Evolutionary conservation across 1,139 yeast species (phyloP).

Genomic region (Yamadazyma atlantica): DNA sequence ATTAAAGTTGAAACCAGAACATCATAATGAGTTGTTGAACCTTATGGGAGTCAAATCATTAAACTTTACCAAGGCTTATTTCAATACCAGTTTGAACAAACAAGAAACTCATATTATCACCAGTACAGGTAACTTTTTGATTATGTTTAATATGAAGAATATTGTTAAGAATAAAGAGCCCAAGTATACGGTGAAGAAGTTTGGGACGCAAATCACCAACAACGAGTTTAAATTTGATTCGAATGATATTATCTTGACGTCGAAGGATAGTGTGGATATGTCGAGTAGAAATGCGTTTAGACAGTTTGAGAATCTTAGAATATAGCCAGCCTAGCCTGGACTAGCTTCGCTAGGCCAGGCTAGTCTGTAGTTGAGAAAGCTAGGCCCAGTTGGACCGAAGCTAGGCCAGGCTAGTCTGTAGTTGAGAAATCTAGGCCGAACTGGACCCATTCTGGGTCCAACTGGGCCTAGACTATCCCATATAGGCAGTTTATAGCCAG

Average conservation of each 20-base stretch:
- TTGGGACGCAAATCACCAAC: constrained; percentile 63
- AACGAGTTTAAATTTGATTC: constrained; percentile 79
- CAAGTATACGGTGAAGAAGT: constrained; percentile 64
- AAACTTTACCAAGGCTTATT: constrained; percentile 69
- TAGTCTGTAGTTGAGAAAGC: too few species aligned
- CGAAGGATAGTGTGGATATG: constrained; percentile 70
- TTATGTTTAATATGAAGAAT: constrained; percentile 75
- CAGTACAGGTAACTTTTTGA: constrained; percentile 76
- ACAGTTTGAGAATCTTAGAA: constrained; percentile 31
- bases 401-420: too few species aligned
- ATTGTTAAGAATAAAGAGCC: constrained; percentile 49
- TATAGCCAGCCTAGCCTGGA: neutral
- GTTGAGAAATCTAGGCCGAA: too few species aligned
- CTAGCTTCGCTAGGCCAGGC: neutral
- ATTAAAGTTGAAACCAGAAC: constrained; percentile 69
- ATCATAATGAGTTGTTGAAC: constrained; percentile 60
- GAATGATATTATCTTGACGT: constrained; percentile 66
- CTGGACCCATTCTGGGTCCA: too few species aligned
- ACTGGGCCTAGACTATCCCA: too few species aligned
- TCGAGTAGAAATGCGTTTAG: constrained; percentile 58
- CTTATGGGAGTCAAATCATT: constrained; percentile 49
- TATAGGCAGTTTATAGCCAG: too few species aligned
- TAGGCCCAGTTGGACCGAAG: too few species aligned
- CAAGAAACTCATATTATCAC: constrained; percentile 74
- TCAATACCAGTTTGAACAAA: constrained; percentile 64